Conservation (phyloP, 306 rosid genomes). For the Vigna reflexopilosa region DNA sequence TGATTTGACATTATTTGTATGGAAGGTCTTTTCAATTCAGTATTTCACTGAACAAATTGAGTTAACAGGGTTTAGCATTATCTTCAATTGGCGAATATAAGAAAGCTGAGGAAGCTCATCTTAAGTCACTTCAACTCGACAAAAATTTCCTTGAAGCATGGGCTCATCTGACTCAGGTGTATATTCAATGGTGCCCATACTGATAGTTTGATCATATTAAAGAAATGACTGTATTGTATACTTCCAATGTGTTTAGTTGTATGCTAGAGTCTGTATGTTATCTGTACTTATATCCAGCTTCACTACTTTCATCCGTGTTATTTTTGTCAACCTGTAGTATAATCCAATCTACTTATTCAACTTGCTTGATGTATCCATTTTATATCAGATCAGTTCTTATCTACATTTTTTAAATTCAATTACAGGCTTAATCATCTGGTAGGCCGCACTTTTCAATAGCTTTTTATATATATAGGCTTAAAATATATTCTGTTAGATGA, state of each 20-base stretch:
- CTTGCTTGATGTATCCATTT: slow-evolving; percentile 35
- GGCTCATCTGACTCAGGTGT: slow-evolving; percentile 92
- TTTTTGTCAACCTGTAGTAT: slow-evolving; percentile 8
- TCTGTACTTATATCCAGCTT: slow-evolving; percentile 20
- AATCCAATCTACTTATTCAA: slow-evolving; percentile 24
- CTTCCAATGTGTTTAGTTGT: slow-evolving; percentile 35
- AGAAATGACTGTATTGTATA: neutral
- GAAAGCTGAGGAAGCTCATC: slow-evolving; percentile 86
- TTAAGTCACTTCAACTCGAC: slow-evolving; percentile 75
- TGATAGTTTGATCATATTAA: slow-evolving; percentile 1
- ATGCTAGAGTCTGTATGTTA: slow-evolving; percentile 37
- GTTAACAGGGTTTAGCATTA: slow-evolving; percentile 81
- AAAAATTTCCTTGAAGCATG: slow-evolving; percentile 86
- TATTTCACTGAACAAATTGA: slow-evolving; percentile 46
- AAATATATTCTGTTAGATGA: slow-evolving; percentile 23
- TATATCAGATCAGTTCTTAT: slow-evolving; percentile 38
- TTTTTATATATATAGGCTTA: slow-evolving; percentile 19
- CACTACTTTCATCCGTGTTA: slow-evolving; percentile 10
- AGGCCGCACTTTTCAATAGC: slow-evolving; percentile 3
- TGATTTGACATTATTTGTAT: slow-evolving; percentile 34
- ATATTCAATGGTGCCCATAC: neutral
- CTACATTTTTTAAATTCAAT: slow-evolving; percentile 20
- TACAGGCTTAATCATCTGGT: slow-evolving; percentile 20
- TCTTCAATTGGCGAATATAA: slow-evolving; percentile 84
- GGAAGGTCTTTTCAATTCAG: slow-evolving; percentile 5